Base-by-base conservation (phyloP, 805 yeast genomes). In the Yarrowia hollandica region DNA sequence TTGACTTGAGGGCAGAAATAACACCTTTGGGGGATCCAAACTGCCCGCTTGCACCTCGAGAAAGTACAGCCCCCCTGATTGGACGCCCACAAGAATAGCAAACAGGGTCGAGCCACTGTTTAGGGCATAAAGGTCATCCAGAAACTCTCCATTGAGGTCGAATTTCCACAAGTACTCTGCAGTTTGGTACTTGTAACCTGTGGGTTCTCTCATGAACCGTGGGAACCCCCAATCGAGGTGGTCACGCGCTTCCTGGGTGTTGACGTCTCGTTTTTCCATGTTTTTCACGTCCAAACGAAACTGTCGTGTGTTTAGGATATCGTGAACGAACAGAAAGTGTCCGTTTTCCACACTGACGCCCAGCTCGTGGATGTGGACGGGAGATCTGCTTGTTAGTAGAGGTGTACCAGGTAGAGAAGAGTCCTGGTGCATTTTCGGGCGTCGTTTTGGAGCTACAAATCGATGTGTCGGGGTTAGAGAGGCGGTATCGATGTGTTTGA, bases 351-450 rank as follows among this genome's bases (percentile, higher is more conserved):
- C 22, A 2, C 22, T 21, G 16, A 33, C 31, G 3, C 41, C 56
- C 5, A 48, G 41, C 11, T 48, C 56, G 23, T 34, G 41, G 14
- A 48, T n/a, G 15, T 33, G 38, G 7, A 15, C 15, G 2, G 52
- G 52, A 2, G 26, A 5, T 11, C 56, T n/a, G 14, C 28, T 2
- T 9, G 15, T 15, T 11, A 48, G 14, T 9, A 48, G 38, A 7
- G 39, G 39, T 1, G 11, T 14, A 1, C 56, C 56, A 6, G 4
- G 7, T 3, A 48, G 16, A 4, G 28, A 30, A 4, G 41, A 5
- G 41, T 48, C 22, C 14, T 48, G 56, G 41, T 48, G 56, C 22
- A 48, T 26, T n/a, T 33, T 48, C 5, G 56, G 56, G 5, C 56
- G 38, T 33, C 56, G 19, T 48, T 48, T 48, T 3, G 56, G 56